Conservation (phyloP, 352 stramenopile species). For the Phytophthora boehmeriae region DNA sequence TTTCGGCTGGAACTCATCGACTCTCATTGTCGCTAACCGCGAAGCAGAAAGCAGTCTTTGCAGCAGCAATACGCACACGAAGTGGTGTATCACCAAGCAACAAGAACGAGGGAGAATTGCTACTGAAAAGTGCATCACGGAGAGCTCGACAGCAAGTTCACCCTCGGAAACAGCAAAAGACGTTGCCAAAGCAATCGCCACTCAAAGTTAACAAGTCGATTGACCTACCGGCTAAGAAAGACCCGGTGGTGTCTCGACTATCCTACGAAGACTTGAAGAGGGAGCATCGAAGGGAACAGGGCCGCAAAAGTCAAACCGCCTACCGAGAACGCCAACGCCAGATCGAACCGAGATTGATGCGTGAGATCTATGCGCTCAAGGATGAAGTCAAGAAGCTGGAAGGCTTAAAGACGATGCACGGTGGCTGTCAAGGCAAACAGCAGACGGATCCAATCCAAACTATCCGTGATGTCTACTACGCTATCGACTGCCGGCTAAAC, state of each 20-base stretch:
- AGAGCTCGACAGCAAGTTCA: too few relatives aligned
- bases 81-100: too few relatives aligned
- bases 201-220: too few relatives aligned
- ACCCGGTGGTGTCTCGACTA: not conserved
- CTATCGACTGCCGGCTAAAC: conserved; percentile 15
- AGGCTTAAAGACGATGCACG: not conserved
- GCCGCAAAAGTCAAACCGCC: conserved; percentile 61
- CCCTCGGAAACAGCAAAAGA: too few relatives aligned
- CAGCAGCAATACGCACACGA: not conserved
- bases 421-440: not conserved
- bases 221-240: too few relatives aligned
- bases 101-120: too few relatives aligned
- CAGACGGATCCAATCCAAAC: conserved; percentile 20
- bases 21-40: conserved; percentile 8
- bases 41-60: conserved; percentile 22
- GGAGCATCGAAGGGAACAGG: conserved; percentile 54
- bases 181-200: too few relatives aligned
- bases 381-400: conserved; percentile 42
- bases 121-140: too few relatives aligned
- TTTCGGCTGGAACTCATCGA: not conserved
- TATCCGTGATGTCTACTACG: conserved; percentile 46
- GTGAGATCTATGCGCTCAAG: conserved; percentile 41
- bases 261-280: conserved; percentile 47
- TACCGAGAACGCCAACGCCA: conserved; percentile 62
- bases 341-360: conserved; percentile 28